These are phyloP conservation scores for Calvatia gigantea DNA, from an alignment of 768 basidiomycete species.

Conservation along the genomic window DNA sequence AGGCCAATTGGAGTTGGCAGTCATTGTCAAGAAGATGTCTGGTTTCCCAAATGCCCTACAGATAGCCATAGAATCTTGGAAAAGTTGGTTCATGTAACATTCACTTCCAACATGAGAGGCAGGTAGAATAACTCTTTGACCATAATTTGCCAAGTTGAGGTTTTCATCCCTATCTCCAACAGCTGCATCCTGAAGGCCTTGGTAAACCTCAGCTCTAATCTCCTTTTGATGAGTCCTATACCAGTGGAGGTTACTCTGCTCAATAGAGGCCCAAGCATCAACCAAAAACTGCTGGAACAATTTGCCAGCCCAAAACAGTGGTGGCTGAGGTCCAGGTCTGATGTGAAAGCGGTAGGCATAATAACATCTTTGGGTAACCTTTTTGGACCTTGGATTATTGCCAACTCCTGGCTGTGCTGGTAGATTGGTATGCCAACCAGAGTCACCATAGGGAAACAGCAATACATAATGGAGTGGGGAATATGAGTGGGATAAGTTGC, in stretches of 20 bases:
- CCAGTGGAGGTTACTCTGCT: conserved; percentile 36
- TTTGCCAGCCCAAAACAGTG: conserved; percentile 30
- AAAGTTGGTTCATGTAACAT: conserved; percentile 35
- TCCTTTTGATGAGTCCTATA: conserved; percentile 29
- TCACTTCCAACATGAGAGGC: conserved; percentile 26
- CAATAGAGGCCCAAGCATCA: conserved; percentile 42
- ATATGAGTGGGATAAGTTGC: conserved; percentile 32
- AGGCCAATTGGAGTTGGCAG: conserved; percentile 42
- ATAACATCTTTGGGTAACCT: background rate
- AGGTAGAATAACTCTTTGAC: conserved; percentile 28
- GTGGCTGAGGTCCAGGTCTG: conserved; percentile 13
- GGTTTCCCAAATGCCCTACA: conserved; percentile 27
- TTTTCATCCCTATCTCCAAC: conserved; percentile 20
- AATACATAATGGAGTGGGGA: conserved; percentile 39
- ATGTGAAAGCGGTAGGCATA: conserved; percentile 1
- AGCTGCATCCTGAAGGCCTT: background rate
- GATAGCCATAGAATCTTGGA: conserved; percentile 43
- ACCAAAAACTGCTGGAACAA: conserved; percentile 44
- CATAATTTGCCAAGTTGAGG: no score
- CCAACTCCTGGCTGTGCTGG: conserved; percentile 13
- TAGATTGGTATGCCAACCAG: conserved; percentile 45
- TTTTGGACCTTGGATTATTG: conserved; percentile 30
- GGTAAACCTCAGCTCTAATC: conserved; percentile 32
- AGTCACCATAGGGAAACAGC: conserved; percentile 36
- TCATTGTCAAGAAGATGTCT: conserved; percentile 48